Evolutionary conservation across 2,329 filamentous ascomycete genomes (phyloP), one percentile per base, ranked within the genome.

Genomic region (Mycocentrospora acerina): DNA sequence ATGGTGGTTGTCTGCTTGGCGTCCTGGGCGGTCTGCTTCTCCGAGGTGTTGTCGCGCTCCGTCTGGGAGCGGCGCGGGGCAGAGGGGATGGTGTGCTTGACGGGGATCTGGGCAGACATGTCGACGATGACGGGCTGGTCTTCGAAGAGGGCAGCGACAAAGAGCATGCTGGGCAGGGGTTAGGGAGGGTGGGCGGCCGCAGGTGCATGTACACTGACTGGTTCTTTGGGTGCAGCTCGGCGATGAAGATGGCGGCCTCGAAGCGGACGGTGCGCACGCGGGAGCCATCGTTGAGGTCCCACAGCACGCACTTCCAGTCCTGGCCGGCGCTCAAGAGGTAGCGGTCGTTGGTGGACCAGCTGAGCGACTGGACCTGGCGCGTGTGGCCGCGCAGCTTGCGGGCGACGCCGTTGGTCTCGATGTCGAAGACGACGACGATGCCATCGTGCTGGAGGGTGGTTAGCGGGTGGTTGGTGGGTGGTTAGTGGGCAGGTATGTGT

Each of bases 351-450:
- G 85, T 80, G 35, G 91, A 96, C 93, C 93, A 98, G 72, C 90
- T 95, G 44, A 98, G 70, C 35, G 88, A 95, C 55, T 95, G 91
- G 40, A 98, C 90, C 64, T 93, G 91, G 62, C 88, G 85, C 34
- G 88, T 95, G 70, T 98, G 93, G 10, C 91, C 93, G 51, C 89
- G 83, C 48, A 98, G 75, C 71, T 97, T 98, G 62, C 90, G 85
- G 42, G 93, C 93, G 4, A 97, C 88, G 25, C 93, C 91, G 77
- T 94, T 95, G 8, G 94, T 98, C 70, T 98, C 94, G 33, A 97
- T 82, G 64, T 98, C 93, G 78, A 95, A 98, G 31, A 98, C 86
- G 38, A 95, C 88, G 27, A 98, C 86, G 4, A 89, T 93, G 53
- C 93, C 93, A 71, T 98, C 93, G 46, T 81, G 75, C 77, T 80